phyloP scores from a whole-genome alignment of 2,329 filamentous ascomycete genomes.

The Bertia moriformis region DNA sequence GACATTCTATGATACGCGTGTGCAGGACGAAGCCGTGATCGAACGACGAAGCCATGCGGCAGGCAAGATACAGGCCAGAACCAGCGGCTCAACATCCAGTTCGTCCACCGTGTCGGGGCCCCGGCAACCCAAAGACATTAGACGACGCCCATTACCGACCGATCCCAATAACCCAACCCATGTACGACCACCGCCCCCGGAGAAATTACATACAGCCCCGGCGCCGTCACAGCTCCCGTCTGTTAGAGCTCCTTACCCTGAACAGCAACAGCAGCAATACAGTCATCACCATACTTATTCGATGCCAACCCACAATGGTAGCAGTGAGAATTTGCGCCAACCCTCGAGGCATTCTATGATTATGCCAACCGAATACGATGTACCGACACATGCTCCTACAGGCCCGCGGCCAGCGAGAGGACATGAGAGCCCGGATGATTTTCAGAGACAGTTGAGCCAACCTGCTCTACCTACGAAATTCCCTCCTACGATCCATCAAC shows the following conservation, averaged over 20 bases:
- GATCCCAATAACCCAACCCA: not conserved
- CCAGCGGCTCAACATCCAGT: not conserved
- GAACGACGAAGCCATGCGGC: not conserved
- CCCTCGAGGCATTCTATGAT: not conserved
- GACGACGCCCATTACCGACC: not conserved
- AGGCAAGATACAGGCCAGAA: not conserved
- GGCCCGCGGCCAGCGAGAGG: not conserved
- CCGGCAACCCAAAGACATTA: not conserved
- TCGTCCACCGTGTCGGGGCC: not conserved
- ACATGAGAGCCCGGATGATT: not conserved
- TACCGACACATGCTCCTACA: too few species aligned
- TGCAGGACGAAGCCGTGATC: slow-evolving; percentile 46
- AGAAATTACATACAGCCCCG: not conserved
- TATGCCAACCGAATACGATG: too few species aligned
- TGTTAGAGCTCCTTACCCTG: not conserved
- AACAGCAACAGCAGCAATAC: too few species aligned
- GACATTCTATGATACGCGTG: slow-evolving; percentile 84
- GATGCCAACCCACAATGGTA: not conserved
- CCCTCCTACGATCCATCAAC: too few species aligned
- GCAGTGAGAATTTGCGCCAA: not conserved
- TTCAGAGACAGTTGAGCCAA: not conserved
- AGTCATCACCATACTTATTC: too few species aligned
- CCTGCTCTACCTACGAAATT: too few species aligned
- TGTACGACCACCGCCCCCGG: not conserved
- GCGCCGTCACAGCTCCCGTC: not conserved